Conservation (phyloP, 257 asterid species). For the Salvia splendens region DNA sequence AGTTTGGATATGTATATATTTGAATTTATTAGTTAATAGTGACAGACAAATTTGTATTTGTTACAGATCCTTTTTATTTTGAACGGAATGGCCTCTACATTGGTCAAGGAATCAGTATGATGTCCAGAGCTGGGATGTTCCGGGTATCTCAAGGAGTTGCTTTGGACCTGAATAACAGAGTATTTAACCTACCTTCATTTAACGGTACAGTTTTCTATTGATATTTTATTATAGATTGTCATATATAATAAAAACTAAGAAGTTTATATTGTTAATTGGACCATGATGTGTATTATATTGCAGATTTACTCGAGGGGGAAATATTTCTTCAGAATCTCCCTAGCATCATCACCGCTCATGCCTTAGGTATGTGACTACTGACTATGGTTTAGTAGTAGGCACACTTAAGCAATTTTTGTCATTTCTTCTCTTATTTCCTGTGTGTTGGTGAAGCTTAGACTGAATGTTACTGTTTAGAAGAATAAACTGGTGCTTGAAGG, state of each 20-base stretch:
- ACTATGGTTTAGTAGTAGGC: background rate
- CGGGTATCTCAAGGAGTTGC: conserved; percentile 82
- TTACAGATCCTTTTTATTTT: conserved; percentile 69
- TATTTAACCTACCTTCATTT: conserved; percentile 78
- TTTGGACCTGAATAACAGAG: conserved; percentile 74
- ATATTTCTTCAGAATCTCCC: conserved; percentile 98
- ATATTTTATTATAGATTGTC: background rate
- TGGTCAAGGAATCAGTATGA: conserved; percentile 85
- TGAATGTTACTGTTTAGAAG: background rate
- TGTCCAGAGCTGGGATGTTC: conserved; percentile 92
- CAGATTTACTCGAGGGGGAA: conserved; percentile 94
- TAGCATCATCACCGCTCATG: conserved; percentile 88
- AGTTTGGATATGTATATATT: conserved; percentile 15
- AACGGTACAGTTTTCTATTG: conserved; percentile 46
- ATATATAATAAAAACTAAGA: background rate
- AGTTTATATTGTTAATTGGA: conserved; percentile 13
- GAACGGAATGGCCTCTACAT: conserved; percentile 84
- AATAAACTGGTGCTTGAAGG: conserved; percentile 11
- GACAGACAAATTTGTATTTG: conserved; percentile 19
- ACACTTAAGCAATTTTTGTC: background rate
- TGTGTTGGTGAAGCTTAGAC: conserved; percentile 2
- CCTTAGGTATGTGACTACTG: conserved; percentile 60
- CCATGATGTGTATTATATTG: conserved; percentile 33
- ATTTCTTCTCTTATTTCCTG: background rate
- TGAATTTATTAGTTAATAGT: background rate